Evolutionary conservation across 2,329 filamentous ascomycete species (phyloP), one percentile per base, ranked within the genome.

Genomic region (Aspergillus sp.): DNA sequence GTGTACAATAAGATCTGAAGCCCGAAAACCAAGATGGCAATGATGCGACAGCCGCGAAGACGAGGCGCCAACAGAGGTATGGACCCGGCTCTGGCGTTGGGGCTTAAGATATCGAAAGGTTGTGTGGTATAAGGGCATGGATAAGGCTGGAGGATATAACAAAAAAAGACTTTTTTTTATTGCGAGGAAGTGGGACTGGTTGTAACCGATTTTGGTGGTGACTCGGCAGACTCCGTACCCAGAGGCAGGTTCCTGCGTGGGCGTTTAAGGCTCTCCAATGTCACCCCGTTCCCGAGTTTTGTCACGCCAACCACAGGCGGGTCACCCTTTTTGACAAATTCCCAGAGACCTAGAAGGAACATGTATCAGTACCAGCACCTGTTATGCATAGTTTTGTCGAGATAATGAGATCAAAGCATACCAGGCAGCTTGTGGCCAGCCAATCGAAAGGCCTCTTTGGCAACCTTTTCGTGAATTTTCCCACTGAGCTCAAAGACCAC

Each of bases 401-500:
- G 36, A 19, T 43, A 47, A 43, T 52, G 46, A 41, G 43, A 27
- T 40, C 10, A 42, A 45, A 44, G 72, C 81, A 66, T 72, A 89
- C 88, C 89, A 43, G 93, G 93, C 68, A 98, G 74, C 74, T 98
- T 98, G 70, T 94, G 88, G 38, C 88, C 93, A 10, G 93, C 93
- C 65, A 98, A 73, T 53, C 93, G 80, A 72, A 98, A 94, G 30
- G 93, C 93, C 74, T 98, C 93, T 57, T 83, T 81, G 26, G 87
- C 90, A 54, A 98, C 82, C 73, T 95, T 87, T 74, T 98, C 93
- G 78, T 98, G 93, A 53, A 97, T 64, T 58, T 89, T 81, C 41
- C 93, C 93, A 69, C 88, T 89, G 56, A 98, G 72, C 71, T 98
- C 93, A 57, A 98, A 94, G 19, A 96, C 75, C 42, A 98, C 81